Evolutionary conservation across 2,329 filamentous ascomycete species (phyloP).

Genomic region (Trichoderma brevicompactum): DNA sequence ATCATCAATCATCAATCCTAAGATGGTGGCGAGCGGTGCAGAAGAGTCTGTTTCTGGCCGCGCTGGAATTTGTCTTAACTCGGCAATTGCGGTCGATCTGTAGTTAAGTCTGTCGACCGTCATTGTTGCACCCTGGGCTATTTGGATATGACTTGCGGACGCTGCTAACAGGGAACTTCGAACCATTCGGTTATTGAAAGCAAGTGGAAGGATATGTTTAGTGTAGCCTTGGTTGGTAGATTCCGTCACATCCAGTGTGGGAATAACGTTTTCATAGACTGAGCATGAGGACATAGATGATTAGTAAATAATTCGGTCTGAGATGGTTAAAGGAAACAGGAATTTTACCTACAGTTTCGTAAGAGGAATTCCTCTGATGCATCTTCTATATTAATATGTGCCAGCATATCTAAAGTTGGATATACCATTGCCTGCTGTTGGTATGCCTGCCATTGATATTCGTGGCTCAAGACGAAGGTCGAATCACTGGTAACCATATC

Average conservation of each 20-base stretch:
- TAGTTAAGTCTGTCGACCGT: conserved; percentile 18
- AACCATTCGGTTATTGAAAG: not conserved
- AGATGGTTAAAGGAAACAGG: too few species aligned
- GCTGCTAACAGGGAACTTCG: conserved; percentile 14
- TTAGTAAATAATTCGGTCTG: not conserved
- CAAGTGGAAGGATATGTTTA: conserved; percentile 11
- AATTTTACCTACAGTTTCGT: not conserved
- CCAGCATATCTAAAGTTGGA: conserved; percentile 6
- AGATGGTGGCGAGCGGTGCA: conserved; percentile 3
- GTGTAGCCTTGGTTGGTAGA: conserved; percentile 11
- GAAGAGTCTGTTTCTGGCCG: conserved; percentile 15
- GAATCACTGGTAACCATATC: not conserved
- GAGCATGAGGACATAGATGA: not conserved
- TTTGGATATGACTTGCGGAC: conserved; percentile 17
- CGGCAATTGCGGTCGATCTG: conserved; percentile 9
- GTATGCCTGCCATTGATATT: conserved; percentile 10
- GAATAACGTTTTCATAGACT: conserved; percentile 19
- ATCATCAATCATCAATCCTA: conserved; percentile 14
- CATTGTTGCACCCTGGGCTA: conserved; percentile 5
- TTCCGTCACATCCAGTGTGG: conserved; percentile 17
- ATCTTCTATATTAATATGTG: conserved; percentile 18
- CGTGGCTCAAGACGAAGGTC: not conserved
- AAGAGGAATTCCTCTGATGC: conserved; percentile 5
- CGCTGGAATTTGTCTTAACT: conserved; percentile 1
- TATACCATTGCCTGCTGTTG: conserved; percentile 9